Base-by-base conservation (phyloP, 176 grass and related monocot genomes). In the Bromus sterilis region DNA sequence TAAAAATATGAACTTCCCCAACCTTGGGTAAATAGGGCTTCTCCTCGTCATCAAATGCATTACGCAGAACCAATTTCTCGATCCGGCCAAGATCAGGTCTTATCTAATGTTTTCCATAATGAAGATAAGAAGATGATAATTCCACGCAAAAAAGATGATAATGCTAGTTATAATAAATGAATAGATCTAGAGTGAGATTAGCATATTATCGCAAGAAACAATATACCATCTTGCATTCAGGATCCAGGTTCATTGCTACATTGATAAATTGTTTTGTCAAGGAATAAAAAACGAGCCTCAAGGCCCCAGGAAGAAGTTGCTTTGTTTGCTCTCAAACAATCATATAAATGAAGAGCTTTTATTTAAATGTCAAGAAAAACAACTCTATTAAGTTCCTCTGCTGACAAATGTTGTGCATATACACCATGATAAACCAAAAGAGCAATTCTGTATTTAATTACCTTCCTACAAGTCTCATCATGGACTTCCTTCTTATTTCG, bases 141-240 rank as follows among this genome's bases (percentile, higher is more conserved):
- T n/a, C n/a, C n/a, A n/a, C n/a, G n/a, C n/a, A n/a, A n/a, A n/a
- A n/a, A 4, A 56, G 37, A 42, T 30, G 2, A 61, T 32, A 16
- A 12, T 82, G 41, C 9, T 42, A 15, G 25, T 33, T 82, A 78
- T 4, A 78, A 39, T 42, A 31, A 16, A 71, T 71, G 2, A n/a
- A n/a, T n/a, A n/a, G n/a, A n/a, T n/a, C n/a, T n/a, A n/a, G n/a
- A n/a, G n/a, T n/a, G n/a, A n/a, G n/a, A n/a, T n/a, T n/a, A n/a
- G n/a, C n/a, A n/a, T n/a, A n/a, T n/a, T n/a, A n/a, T n/a, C n/a
- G n/a, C 31, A 65, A 32, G 59, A 32, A 7, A 35, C 31, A 51
- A 83, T 80, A 72, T 82, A 98, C 95, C 95, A 98, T 95, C 85
- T 98, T 98, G 89, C 95, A 98, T 86, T 94, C 95, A 84, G 92